Evolutionary conservation across 148 eudicot species (phyloP), one percentile per base, ranked within the genome.

Genomic region (Vaccinium vitisidaea): DNA sequence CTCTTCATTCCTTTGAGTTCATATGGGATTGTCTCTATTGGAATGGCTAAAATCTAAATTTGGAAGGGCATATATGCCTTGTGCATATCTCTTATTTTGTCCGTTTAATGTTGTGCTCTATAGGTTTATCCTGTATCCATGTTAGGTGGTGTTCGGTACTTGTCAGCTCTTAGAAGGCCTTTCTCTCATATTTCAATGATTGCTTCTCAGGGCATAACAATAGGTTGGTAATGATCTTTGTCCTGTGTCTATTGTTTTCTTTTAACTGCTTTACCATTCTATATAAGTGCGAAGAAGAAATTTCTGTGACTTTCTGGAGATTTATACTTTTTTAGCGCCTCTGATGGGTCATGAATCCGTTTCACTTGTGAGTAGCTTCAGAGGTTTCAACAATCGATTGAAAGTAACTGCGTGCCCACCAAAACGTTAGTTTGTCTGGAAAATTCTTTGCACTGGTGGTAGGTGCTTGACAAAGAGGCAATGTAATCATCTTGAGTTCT

Each of bases 41-140:
- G 71, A 63, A 39, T 85, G 32, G 30, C 78, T 54, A 80, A 50
- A 14, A 23, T 81, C 12, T 61, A 46, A 39, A 63, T 63, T 43
- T 67, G 27, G 75, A 18, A 12, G 25, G 52, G 4, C 82, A 19
- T 13, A 19, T 13, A 4, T 80, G 10, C 50, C 50, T 59, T 3
- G 43, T 63, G 39, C 55, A 61, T 43, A 53, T 63, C 16, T 46
- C 48, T 23, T 46, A 19, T 71, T 48, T 50, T 18, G 19, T 25
- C 14, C 53, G 16, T 81, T 59, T 39, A 6, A 21, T 14, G 43
- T 18, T 59, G 13, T 84, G 84, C 39, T 36, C 75, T 4, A 75
- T 83, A 95, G 98, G 89, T 95, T 85, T 96, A 96, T 86, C 98
- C 98, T 73, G 93, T 93, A 74, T 93, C 98, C 65, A 93, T 93